Evolutionary conservation across 106 monocot species (phyloP), one percentile per base, ranked within the genome.

Genomic region (Iris macrosiphon): DNA sequence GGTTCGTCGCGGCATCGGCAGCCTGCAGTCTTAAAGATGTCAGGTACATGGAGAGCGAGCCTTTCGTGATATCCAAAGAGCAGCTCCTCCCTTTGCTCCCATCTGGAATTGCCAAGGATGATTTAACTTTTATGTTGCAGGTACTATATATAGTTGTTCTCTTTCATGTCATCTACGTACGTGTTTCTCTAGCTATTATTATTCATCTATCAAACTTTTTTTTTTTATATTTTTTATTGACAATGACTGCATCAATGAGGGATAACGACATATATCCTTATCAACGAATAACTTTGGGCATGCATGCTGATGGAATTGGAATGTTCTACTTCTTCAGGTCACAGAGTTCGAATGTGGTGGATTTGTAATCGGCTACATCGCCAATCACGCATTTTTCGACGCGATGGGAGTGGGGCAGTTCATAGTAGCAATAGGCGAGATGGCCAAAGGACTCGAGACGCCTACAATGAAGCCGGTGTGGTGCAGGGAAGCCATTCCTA

Each of bases 281-380:
- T n/a, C n/a, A n/a, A n/a, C n/a, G n/a, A n/a, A n/a, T n/a, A n/a
- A n/a, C n/a, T n/a, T n/a, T n/a, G n/a, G n/a, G n/a, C n/a, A n/a
- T n/a, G n/a, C n/a, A n/a, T n/a, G n/a, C n/a, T n/a, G n/a, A n/a
- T n/a, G n/a, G n/a, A n/a, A n/a, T n/a, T n/a, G n/a, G n/a, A n/a
- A n/a, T n/a, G n/a, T n/a, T n/a, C n/a, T n/a, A n/a, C n/a, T n/a
- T n/a, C n/a, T n/a, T n/a, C 46, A 71, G 64, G 73, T 73, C 27
- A 73, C 66, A 3, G 18, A 60, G 37, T 66, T 73, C 46, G 45
- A 43, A 2, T 66, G 73, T 21, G 66, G 66, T 3, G 73, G 73
- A 7, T 66, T 73, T 11, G 29, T 59, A 4, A 18, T 73, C 28
- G 66, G 73, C 3, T n/a, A 54, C 8, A 45, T 21, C 3, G 52